Evolutionary conservation across 352 stramenopile species (phyloP), one percentile per base, ranked within the genome.

Genomic region (Plasmopara muralis): DNA sequence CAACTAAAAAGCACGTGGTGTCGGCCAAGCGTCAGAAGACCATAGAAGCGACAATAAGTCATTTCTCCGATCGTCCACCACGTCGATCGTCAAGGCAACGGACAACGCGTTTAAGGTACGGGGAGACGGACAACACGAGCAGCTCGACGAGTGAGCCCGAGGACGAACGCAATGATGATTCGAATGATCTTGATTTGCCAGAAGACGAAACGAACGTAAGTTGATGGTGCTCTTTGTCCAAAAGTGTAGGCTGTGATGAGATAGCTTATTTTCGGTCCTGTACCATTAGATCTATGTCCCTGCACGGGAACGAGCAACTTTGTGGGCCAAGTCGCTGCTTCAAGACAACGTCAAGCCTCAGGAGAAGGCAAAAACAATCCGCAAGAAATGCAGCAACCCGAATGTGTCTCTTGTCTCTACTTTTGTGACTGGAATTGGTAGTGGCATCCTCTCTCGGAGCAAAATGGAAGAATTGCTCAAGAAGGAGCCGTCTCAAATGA

Each of bases 401-500:
- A 72, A 55, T 16, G 60, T 71, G n/a, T 74, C 66, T 4, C 79
- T 68, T 5, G 62, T 77, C 13, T 48, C 63, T 10, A 83, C 77
- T 1, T 35, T 71, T 40, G 50, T 68, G 2, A 67, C 66, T 2
- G 66, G 60, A 9, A 68, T 72, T 9, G 60, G 55, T 6, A 53
- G 55, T 37, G 43, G 55, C 10, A 46, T 64, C 13, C 49, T 58
- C 7, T 34, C 64, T 43, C 69, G 71, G 28, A 73, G 58, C 34
- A 84, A 83, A 55, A 70, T 76, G 29, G 67, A 81, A 12, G 71
- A 87, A 44, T 46, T 83, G 15, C 13, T 74, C 29, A 78, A 83
- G 66, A 88, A 90, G 40, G 74, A 87, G 53, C 75, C 74, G 2
- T 86, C 78, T 7, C 70, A 89, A 55, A 91, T 91, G 81, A 91